Conservation (phyloP, 139 green algal genomes). For the Tetradesmus lagerheimii region DNA sequence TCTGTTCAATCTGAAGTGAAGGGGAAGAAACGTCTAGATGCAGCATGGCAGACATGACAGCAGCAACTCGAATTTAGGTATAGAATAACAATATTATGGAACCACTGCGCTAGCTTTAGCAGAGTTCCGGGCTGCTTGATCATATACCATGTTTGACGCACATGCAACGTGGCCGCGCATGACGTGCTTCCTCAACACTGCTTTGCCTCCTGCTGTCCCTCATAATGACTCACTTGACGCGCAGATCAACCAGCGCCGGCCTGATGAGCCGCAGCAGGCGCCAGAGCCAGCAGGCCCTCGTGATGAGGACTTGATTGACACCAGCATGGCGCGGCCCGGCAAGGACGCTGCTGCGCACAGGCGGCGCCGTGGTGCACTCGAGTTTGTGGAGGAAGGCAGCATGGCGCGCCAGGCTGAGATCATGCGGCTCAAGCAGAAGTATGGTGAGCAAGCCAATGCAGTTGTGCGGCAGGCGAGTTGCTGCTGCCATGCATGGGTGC, state of each 20-base stretch:
- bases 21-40: too few relatives aligned
- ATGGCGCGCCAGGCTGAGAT: constrained; percentile 77
- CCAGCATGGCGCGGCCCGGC: not conserved
- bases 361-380: constrained; percentile 18
- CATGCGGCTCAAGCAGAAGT: constrained; percentile 29
- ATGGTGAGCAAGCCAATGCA: too few relatives aligned
- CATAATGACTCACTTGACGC: not conserved
- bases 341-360: not conserved
- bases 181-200: not conserved
- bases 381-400: constrained; percentile 61
- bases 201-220: not conserved
- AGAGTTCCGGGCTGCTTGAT: too few relatives aligned
- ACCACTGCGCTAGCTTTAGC: too few relatives aligned
- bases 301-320: constrained; percentile 36
- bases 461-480: too few relatives aligned
- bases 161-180: too few relatives aligned
- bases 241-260: constrained; percentile 38
- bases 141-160: too few relatives aligned
- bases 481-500: too few relatives aligned
- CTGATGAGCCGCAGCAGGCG: not conserved
- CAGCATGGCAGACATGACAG: too few relatives aligned
- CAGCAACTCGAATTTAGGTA: too few relatives aligned
- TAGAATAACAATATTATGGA: too few relatives aligned
- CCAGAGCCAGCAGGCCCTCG: not conserved
- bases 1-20: too few relatives aligned